Base-by-base conservation (phyloP, 176 grass and related monocot species). In the Raddia distichophylla region DNA sequence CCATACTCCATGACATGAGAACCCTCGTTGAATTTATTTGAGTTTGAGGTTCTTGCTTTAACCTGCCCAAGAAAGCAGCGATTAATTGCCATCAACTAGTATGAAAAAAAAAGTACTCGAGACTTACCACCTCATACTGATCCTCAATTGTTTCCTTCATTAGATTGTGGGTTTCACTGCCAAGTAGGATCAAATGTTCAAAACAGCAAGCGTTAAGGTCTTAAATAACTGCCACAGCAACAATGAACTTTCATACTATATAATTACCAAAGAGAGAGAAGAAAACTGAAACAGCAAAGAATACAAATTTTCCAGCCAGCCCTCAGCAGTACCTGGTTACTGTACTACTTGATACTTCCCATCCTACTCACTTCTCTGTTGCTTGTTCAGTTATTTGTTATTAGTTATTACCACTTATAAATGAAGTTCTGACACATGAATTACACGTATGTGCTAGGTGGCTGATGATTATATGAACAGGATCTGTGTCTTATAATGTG, bases 1-100 rank as follows among this genome's bases (percentile, higher is more conserved):
- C 95, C 95, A 75, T 93, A 98, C 70, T 98, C 95, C 92, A 98
- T 98, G 8, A 95, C 92, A 78, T 98, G 95, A 64, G 95, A 98
- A 49, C 95, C 90, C 63, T 44, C 46, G 40, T 13, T 82, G 54
- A 42, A 69, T 3, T 42, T 76, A 48, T 89, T 91, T 10, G 77
- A 68, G 34, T 75, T 91, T 40, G 90, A 94, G 44, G 92, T 94
- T 84, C 95, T 93, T 37, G 71, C 60, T 78, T 94, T 98, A 71
- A 98, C 95, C 95, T 76, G 73, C 14, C 49, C 62, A 80, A 64
- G 16, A 77, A 84, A 73, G 43, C 69, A 83, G 59, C 78, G 3
- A 64, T 27, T 27, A 54, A 12, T 46, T 71, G 65, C 10, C 49
- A 60, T 77, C 44, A 65, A 82, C 6, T 45, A 74, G 62, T 18